These are phyloP conservation scores for Diplodia intermedia DNA, from an alignment of 2,329 filamentous ascomycete species.

Conservation along the genomic window DNA sequence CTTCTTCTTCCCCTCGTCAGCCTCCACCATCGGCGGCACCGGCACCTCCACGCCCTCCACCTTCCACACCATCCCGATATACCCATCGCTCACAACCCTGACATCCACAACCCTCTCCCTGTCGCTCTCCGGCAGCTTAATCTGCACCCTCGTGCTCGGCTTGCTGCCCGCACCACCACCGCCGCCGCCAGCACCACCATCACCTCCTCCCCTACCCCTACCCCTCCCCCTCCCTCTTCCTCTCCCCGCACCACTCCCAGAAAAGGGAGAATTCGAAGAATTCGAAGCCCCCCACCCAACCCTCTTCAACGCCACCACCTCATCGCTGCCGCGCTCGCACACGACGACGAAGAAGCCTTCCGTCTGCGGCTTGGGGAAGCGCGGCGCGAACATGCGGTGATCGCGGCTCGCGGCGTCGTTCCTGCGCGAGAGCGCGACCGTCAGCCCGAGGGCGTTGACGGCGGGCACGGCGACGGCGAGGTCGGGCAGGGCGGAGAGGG, in stretches of 20 bases:
- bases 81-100: slow-evolving; percentile 82
- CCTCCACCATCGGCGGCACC: slow-evolving; percentile 41
- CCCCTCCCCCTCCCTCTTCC: slow-evolving; percentile 37
- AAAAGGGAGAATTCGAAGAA: too few relatives aligned
- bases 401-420: slow-evolving; percentile 70
- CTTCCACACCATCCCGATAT: slow-evolving; percentile 75
- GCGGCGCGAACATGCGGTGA: slow-evolving; percentile 81
- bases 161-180: slow-evolving; percentile 48
- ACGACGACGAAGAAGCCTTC: slow-evolving; percentile 92
- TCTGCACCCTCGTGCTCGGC: slow-evolving; percentile 57
- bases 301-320: slow-evolving; percentile 85
- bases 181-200: background rate
- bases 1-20: slow-evolving; percentile 37
- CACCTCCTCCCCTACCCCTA: slow-evolving; percentile 40
- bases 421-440: slow-evolving; percentile 67
- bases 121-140: slow-evolving; percentile 65
- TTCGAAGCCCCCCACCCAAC: slow-evolving; percentile 68
- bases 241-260: slow-evolving; percentile 40
- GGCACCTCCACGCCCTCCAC: slow-evolving; percentile 61
- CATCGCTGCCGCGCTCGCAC: slow-evolving; percentile 70
- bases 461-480: slow-evolving; percentile 67
- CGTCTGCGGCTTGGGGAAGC: slow-evolving; percentile 91
- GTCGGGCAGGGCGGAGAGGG: slow-evolving; percentile 71
- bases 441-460: slow-evolving; percentile 68
- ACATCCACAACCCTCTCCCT: slow-evolving; percentile 72